These are phyloP conservation scores for Lactarius hatsudake DNA, from an alignment of 768 basidiomycete genomes.

Conservation along the genomic window DNA sequence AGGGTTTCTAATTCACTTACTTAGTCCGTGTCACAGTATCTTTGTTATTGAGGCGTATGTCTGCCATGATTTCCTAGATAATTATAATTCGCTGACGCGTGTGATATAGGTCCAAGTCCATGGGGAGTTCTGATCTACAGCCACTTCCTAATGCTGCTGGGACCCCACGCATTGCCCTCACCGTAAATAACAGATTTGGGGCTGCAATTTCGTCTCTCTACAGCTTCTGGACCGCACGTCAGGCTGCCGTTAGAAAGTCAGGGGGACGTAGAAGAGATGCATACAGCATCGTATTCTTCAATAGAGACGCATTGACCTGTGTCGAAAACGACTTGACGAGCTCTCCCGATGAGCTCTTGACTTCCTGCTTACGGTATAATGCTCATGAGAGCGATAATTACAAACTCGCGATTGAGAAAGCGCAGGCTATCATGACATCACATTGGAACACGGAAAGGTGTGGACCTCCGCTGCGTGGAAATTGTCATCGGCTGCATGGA, in stretches of 20 bases:
- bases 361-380: constrained; percentile 35
- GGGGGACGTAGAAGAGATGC: constrained; percentile 43
- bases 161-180: constrained; percentile 36
- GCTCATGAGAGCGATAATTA: constrained; percentile 45
- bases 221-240: constrained; percentile 54
- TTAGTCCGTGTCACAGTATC: constrained; percentile 35
- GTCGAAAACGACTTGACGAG: constrained; percentile 47
- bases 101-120: constrained; percentile 48
- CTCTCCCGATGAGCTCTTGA: constrained; percentile 45
- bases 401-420: constrained; percentile 37
- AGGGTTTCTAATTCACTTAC: not conserved
- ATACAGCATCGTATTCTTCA: constrained; percentile 53
- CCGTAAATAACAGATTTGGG: constrained; percentile 50
- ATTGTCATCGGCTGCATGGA: not conserved
- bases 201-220: constrained; percentile 55
- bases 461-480: not conserved
- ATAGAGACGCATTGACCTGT: constrained; percentile 28
- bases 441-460: constrained; percentile 53
- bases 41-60: constrained; percentile 51
- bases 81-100: constrained; percentile 1
- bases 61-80: no score
- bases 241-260: constrained; percentile 36
- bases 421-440: constrained; percentile 41
- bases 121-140: constrained; percentile 40
- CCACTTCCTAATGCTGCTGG: constrained; percentile 47